phyloP scores from a whole-genome alignment of 2,329 filamentous ascomycete species.

The Colletotrichum truncatum region DNA sequence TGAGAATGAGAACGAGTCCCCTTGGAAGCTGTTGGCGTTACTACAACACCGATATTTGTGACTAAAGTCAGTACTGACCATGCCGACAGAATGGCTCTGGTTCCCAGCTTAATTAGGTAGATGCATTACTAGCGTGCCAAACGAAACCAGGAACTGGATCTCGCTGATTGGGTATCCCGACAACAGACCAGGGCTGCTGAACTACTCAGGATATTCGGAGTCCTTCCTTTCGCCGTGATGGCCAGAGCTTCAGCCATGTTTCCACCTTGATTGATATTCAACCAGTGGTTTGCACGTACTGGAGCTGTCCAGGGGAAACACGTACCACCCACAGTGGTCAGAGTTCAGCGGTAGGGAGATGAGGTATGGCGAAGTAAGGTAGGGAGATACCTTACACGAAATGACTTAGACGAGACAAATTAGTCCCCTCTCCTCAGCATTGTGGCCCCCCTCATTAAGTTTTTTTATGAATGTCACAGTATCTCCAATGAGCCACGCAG shows the following conservation, averaged over 20 bases:
- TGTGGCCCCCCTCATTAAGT: background rate
- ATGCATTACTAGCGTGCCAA: background rate
- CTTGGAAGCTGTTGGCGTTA: no score
- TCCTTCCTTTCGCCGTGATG: background rate
- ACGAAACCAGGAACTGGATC: background rate
- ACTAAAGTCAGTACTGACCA: background rate
- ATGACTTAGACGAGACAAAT: slow-evolving; percentile 2
- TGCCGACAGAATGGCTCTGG: background rate
- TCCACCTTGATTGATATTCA: no score
- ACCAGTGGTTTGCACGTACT: no score
- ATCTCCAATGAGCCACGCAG: slow-evolving; percentile 6
- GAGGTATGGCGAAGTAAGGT: background rate
- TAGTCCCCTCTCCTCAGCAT: background rate
- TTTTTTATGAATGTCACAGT: slow-evolving; percentile 1
- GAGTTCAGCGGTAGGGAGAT: background rate
- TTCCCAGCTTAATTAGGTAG: background rate
- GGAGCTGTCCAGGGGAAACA: background rate
- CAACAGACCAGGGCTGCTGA: background rate
- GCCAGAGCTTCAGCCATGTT: background rate
- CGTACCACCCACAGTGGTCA: no score
- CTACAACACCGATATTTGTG: background rate
- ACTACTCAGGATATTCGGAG: background rate
- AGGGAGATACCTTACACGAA: background rate
- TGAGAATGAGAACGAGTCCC: no score
- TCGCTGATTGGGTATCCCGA: background rate